Evolutionary conservation across 1,139 yeast genomes (phyloP).

Genomic region (Yamadazyma taylorii): DNA sequence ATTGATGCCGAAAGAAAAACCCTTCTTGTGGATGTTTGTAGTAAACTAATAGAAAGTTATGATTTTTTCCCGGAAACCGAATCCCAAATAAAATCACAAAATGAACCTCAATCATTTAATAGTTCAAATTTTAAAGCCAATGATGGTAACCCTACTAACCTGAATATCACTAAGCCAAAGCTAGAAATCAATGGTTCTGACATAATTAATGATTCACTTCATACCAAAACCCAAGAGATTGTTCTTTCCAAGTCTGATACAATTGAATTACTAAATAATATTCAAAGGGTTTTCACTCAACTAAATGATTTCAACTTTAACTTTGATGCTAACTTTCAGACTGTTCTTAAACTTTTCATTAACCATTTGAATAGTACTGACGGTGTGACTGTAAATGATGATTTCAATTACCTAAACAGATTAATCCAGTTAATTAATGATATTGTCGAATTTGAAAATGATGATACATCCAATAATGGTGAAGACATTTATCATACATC

Average conservation of each 20-base stretch:
- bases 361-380: slow-evolving; percentile 19
- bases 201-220: background rate
- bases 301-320: slow-evolving; percentile 30
- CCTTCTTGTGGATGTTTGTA: background rate
- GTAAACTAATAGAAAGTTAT: slow-evolving; percentile 1
- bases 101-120: too few relatives aligned
- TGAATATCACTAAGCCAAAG: too few relatives aligned
- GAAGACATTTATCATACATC: slow-evolving; percentile 25
- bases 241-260: background rate
- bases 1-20: background rate
- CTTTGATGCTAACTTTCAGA: slow-evolving; percentile 27
- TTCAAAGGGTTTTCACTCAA: slow-evolving; percentile 24
- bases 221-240: background rate
- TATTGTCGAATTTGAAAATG: slow-evolving; percentile 33
- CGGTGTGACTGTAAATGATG: slow-evolving; percentile 20
- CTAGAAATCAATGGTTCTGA: background rate
- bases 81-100: background rate
- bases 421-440: slow-evolving; percentile 23
- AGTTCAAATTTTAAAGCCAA: too few relatives aligned
- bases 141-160: too few relatives aligned
- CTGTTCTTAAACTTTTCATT: slow-evolving; percentile 24
- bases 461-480: slow-evolving; percentile 21
- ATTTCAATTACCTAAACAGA: slow-evolving; percentile 25
- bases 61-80: slow-evolving; percentile 7
- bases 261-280: slow-evolving; percentile 10